Percentiles rank a stretch among this genome's conserved stretches.
Conservation (phyloP, 1,139 yeast species). For the Suhomyces guaymorum region DNA sequence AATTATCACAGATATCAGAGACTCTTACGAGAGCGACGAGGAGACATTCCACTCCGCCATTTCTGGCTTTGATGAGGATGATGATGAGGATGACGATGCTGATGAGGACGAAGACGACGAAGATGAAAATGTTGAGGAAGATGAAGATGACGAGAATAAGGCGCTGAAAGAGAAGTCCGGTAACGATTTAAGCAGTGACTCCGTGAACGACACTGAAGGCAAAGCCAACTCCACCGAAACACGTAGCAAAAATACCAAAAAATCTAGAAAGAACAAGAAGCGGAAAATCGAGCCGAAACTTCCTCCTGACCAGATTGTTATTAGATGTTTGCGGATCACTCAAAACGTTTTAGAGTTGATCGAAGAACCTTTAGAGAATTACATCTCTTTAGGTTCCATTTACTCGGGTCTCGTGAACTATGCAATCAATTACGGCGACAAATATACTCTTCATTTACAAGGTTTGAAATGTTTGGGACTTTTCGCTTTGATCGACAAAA, state of each 20-base stretch:
- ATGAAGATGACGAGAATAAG: conserved; percentile 9
- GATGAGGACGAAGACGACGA: conserved; percentile 29
- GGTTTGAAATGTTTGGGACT: conserved; percentile 81
- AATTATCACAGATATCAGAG: conserved; percentile 80
- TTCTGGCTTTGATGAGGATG: conserved; percentile 38
- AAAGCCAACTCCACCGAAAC: conserved; percentile 14
- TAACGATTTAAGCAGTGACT: conserved; percentile 1
- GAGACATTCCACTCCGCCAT: conserved; percentile 60
- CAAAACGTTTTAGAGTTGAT: conserved; percentile 71
- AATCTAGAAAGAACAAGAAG: conserved; percentile 23
- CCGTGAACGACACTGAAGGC: conserved; percentile 7
- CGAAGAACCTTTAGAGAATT: conserved; percentile 63
- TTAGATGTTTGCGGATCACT: conserved; percentile 69
- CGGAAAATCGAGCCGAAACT: conserved; percentile 40
- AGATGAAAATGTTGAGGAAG: conserved; percentile 19
- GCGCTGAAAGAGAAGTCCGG: no score
- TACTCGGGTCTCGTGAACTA: conserved; percentile 81
- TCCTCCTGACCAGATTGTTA: conserved; percentile 51
- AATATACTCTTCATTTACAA: conserved; percentile 57
- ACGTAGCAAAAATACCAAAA: conserved; percentile 21
- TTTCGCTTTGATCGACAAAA: conserved; percentile 67
- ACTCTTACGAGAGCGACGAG: conserved; percentile 53
- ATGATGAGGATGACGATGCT: conserved; percentile 33
- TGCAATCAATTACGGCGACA: conserved; percentile 64
- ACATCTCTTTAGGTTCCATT: conserved; percentile 69